Evolutionary conservation across 352 stramenopile genomes (phyloP).

Genomic region (Pilasporangium apinafurcum): DNA sequence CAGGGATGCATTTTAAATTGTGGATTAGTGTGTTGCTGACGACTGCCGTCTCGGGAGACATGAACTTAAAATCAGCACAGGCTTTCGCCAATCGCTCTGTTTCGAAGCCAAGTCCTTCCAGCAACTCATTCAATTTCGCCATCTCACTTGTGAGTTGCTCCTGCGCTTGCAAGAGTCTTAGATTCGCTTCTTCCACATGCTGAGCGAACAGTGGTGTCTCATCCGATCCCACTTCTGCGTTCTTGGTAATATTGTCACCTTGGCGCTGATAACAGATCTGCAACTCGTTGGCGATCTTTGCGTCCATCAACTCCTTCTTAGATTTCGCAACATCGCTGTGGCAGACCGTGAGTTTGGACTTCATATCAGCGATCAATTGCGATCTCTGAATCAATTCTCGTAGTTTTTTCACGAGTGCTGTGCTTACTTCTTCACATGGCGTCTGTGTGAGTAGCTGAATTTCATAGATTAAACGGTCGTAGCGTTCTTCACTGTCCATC

Average conservation of each 20-base stretch:
- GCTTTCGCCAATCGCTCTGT: conserved; percentile 33
- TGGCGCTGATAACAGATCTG: too few relatives aligned
- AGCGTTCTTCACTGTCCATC: conserved; percentile 50
- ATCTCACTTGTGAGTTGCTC: conserved; percentile 37
- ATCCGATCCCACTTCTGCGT: conserved; percentile 14
- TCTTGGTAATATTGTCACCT: too few relatives aligned
- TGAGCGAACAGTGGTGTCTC: background rate
- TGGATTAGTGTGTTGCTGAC: conserved; percentile 15
- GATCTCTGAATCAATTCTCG: conserved; percentile 25
- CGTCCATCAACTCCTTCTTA: conserved; percentile 41
- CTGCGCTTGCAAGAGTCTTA: conserved; percentile 32
- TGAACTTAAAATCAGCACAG: conserved; percentile 23
- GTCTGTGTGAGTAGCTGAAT: conserved; percentile 45
- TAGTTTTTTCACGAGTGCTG: conserved; percentile 26
- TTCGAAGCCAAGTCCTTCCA: conserved; percentile 34
- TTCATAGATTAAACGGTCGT: conserved; percentile 63
- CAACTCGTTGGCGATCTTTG: conserved; percentile 35
- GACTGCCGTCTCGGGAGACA: conserved; percentile 14
- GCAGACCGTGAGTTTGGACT: conserved; percentile 15
- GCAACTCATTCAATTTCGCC: conserved; percentile 33
- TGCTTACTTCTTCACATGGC: conserved; percentile 48
- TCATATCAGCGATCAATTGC: conserved; percentile 31
- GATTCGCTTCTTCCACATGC: conserved; percentile 32
- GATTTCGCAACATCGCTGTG: conserved; percentile 27
- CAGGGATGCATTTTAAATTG: conserved; percentile 25